phyloP scores from a whole-genome alignment of 148 eudicot species.

The Nyssa sinensis region DNA sequence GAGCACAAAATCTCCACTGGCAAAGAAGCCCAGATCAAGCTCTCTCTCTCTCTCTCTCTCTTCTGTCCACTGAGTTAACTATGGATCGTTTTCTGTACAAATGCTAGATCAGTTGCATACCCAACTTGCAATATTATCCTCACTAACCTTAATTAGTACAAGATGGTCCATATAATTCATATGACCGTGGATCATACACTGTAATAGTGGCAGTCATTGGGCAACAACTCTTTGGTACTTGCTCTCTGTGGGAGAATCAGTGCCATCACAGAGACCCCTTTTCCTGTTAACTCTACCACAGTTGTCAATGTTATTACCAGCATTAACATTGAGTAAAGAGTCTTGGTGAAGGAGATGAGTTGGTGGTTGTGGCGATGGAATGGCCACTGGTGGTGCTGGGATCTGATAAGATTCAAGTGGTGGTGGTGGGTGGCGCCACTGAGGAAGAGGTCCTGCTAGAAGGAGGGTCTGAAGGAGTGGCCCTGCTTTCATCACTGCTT shows the following conservation, averaged over 20 bases:
- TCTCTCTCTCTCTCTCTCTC: not conserved
- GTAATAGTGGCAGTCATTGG: slow-evolving; percentile 12
- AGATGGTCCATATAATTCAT: slow-evolving; percentile 10
- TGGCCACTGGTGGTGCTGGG: slow-evolving; percentile 60
- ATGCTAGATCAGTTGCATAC: slow-evolving; percentile 4
- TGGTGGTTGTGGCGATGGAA: slow-evolving; percentile 25
- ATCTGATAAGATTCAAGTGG: slow-evolving; percentile 59
- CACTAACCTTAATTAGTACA: slow-evolving; percentile 8
- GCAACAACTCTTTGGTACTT: slow-evolving; percentile 41
- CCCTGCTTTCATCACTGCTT: slow-evolving; percentile 86
- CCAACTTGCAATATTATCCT: not conserved
- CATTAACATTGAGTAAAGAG: not conserved
- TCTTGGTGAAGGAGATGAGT: slow-evolving; percentile 22
- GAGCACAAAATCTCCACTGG: not conserved
- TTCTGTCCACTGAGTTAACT: not conserved
- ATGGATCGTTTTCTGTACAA: slow-evolving; percentile 18
- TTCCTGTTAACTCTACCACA: slow-evolving; percentile 25
- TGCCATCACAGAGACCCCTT: slow-evolving; percentile 26
- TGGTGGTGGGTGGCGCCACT: slow-evolving; percentile 91
- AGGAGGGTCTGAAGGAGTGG: slow-evolving; percentile 81
- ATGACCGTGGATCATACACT: no score
- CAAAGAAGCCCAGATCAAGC: not conserved
- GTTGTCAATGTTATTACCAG: slow-evolving; percentile 17
- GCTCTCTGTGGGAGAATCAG: slow-evolving; percentile 26
- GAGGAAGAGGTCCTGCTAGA: slow-evolving; percentile 80